phyloP scores from a whole-genome alignment of 805 yeast species.

The Candida wancherniae region DNA sequence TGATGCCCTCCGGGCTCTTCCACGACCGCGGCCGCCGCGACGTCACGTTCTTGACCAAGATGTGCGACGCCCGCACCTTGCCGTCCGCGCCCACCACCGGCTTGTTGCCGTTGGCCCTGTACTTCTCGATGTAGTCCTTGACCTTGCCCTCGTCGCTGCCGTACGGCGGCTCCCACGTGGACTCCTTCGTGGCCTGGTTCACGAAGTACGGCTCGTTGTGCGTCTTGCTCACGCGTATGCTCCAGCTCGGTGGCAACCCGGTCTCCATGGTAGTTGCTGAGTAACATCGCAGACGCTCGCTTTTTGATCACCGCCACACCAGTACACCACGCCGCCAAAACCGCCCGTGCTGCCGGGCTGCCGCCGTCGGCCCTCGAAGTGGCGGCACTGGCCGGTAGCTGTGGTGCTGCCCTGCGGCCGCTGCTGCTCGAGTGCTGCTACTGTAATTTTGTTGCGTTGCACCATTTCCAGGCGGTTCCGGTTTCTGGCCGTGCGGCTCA shows the following conservation, averaged over 20 bases:
- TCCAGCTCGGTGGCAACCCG: conserved; percentile 88
- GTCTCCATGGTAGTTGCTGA: conserved; percentile 34
- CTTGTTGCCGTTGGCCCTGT: conserved; percentile 28
- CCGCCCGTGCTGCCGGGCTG: too few species aligned
- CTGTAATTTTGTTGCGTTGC: too few species aligned
- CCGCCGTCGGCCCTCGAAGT: too few species aligned
- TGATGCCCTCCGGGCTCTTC: conserved; percentile 68
- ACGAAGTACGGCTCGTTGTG: conserved; percentile 82
- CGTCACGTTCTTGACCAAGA: conserved; percentile 76
- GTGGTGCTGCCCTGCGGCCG: too few species aligned
- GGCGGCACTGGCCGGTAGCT: too few species aligned
- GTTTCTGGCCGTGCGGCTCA: too few species aligned
- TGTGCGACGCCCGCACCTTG: conserved; percentile 74
- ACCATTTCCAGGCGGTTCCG: too few species aligned
- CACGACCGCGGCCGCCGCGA: conserved; percentile 91
- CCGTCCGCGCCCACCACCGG: conserved; percentile 35
- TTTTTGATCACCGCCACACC: too few species aligned
- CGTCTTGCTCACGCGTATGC: conserved; percentile 68
- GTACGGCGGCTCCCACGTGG: conserved; percentile 88
- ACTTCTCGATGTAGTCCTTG: conserved; percentile 48
- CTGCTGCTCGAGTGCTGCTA: too few species aligned
- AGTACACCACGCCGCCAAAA: too few species aligned
- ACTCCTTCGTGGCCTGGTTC: conserved; percentile 63
- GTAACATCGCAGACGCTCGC: too few species aligned
- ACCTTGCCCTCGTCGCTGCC: conserved; percentile 67